Conservation (phyloP, 2,329 filamentous ascomycete species). For the Epichloe festucae region DNA sequence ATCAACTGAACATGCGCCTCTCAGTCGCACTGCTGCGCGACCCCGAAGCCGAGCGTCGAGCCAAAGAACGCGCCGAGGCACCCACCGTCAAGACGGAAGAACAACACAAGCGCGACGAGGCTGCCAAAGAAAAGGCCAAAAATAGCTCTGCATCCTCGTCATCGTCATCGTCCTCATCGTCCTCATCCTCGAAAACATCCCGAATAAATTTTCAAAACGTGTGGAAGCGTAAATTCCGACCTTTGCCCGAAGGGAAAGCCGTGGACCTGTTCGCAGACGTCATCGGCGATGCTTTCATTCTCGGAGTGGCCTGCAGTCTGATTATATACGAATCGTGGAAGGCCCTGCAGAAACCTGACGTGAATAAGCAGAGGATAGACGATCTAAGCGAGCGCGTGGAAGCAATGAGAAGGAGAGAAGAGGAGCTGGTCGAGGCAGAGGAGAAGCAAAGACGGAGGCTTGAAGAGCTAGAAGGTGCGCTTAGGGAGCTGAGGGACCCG, state of each 20-base stretch:
- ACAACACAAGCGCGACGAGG: constrained; percentile 42
- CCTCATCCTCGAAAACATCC: constrained; percentile 12
- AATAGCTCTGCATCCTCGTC: neutral
- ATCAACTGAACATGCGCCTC: constrained; percentile 54
- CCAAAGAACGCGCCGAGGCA: constrained; percentile 48
- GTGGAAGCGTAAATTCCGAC: constrained; percentile 49
- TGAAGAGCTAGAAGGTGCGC: constrained; percentile 38
- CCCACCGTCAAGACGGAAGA: constrained; percentile 54
- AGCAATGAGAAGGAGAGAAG: constrained; percentile 34
- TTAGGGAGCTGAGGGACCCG: constrained; percentile 38
- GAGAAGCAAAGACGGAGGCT: constrained; percentile 35
- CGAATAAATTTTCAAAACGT: constrained; percentile 32
- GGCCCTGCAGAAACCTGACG: constrained; percentile 46
- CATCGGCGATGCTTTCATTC: constrained; percentile 49
- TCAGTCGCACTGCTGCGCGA: constrained; percentile 48
- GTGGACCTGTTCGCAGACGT: constrained; percentile 57
- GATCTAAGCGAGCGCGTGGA: constrained; percentile 36
- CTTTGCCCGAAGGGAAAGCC: constrained; percentile 51
- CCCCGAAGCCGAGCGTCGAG: constrained; percentile 40
- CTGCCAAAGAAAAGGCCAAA: constrained; percentile 26
- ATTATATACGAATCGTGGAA: constrained; percentile 51
- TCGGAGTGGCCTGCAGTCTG: constrained; percentile 41
- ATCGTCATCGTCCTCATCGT: neutral
- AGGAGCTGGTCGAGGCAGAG: constrained; percentile 33
- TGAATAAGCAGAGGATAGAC: constrained; percentile 39